These are phyloP conservation scores for Dacryopinax spathularia DNA, from an alignment of 768 basidiomycete species.

Conservation along the genomic window DNA sequence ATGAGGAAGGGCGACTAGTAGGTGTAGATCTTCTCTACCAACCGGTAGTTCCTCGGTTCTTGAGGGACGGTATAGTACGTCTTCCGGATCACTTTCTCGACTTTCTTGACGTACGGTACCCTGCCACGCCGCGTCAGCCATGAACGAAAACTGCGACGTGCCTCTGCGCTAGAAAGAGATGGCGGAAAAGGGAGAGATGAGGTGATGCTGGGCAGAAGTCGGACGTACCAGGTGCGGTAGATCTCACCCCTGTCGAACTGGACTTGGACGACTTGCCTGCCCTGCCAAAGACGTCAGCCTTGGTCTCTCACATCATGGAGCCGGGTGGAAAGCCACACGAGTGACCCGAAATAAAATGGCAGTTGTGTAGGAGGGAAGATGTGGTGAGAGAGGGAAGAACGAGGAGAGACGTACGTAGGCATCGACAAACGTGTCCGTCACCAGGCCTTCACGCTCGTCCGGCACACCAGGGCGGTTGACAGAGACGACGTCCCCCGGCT, in stretches of 20 bases:
- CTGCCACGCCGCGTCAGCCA: neutral
- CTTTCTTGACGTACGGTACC: neutral
- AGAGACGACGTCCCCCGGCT: constrained; percentile 62
- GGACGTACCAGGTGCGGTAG: constrained; percentile 49
- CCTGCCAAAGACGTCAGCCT: constrained; percentile 40
- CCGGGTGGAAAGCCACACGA: neutral
- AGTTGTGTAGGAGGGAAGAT: neutral
- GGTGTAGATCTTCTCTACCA: neutral
- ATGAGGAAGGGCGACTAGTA: too few relatives aligned
- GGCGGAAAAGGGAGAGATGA: neutral
- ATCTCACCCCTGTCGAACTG: constrained; percentile 57
- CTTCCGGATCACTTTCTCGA: neutral
- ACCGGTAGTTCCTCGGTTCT: neutral
- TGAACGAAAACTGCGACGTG: constrained; percentile 72
- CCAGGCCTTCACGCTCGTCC: constrained; percentile 63
- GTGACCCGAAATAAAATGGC: neutral
- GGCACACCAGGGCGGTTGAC: constrained; percentile 44
- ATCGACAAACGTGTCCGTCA: constrained; percentile 63
- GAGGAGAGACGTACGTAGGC: constrained; percentile 36
- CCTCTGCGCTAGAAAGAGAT: constrained; percentile 27
- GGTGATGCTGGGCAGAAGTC: neutral
- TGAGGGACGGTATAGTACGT: constrained; percentile 1
- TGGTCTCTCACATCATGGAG: neutral
- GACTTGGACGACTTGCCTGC: constrained; percentile 69
- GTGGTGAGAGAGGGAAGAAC: neutral